A percentile compares a stretch with the other conserved stretches of the same genome.
phyloP scores from a whole-genome alignment of 345 rosid genomes.

The Ceriops tagal region DNA sequence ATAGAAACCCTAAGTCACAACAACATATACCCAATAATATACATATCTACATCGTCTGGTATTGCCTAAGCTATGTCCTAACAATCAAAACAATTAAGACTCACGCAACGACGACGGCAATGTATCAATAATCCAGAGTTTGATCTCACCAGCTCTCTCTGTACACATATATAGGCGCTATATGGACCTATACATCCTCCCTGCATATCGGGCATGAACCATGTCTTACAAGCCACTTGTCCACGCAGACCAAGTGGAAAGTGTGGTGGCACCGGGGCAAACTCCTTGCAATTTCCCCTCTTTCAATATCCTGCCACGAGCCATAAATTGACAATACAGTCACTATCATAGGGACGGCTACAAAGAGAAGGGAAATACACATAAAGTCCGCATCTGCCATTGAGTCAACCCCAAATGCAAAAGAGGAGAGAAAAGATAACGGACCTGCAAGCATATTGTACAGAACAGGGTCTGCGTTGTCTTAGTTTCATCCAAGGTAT shows the following conservation, averaged over 20 bases:
- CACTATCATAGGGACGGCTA: not conserved
- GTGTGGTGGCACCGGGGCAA: slow-evolving; percentile 66
- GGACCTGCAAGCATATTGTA: slow-evolving; percentile 74
- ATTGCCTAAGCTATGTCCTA: too few relatives aligned
- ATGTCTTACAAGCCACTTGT: slow-evolving; percentile 69
- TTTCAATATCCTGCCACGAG: slow-evolving; percentile 45
- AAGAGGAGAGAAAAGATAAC: not conserved
- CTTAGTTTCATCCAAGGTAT: slow-evolving; percentile 47
- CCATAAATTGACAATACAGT: not conserved
- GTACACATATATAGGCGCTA: slow-evolving; percentile 1
- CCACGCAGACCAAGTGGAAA: slow-evolving; percentile 78
- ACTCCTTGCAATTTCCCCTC: slow-evolving; percentile 61
- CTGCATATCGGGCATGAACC: slow-evolving; percentile 80
- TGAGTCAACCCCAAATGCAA: slow-evolving; percentile 4
- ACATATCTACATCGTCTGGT: not conserved
- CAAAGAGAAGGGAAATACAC: not conserved
- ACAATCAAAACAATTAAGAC: not conserved
- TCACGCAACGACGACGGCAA: not conserved
- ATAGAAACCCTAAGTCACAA: not conserved
- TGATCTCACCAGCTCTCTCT: not conserved
- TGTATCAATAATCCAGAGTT: not conserved
- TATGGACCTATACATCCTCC: slow-evolving; percentile 41
- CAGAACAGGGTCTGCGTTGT: slow-evolving; percentile 48
- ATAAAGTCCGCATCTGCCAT: not conserved
- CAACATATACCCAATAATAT: too few relatives aligned